Evolutionary conservation across 306 rosid genomes (phyloP).

Genomic region (Malus fusca): DNA sequence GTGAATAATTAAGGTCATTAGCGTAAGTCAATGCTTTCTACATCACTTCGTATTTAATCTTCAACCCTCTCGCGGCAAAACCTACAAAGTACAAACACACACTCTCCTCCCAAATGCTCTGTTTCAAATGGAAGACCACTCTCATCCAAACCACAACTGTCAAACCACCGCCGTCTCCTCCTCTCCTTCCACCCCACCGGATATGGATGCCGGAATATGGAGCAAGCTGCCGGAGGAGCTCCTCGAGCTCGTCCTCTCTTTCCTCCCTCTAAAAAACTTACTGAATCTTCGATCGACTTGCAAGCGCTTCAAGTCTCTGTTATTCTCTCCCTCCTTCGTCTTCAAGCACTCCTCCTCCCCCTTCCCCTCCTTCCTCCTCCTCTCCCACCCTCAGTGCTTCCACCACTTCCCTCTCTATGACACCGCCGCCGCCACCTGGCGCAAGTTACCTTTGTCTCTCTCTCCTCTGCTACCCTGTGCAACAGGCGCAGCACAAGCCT

Average conservation of each 20-base stretch:
- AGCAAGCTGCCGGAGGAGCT: slow-evolving; percentile 61
- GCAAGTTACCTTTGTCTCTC: slow-evolving; percentile 37
- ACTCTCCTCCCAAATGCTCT: background rate
- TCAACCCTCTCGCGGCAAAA: too few relatives aligned
- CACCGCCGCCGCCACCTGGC: slow-evolving; percentile 50
- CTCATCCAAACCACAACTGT: background rate
- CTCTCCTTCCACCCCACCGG: slow-evolving; percentile 3
- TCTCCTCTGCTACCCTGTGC: slow-evolving; percentile 30
- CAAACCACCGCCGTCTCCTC: background rate
- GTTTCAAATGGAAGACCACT: background rate
- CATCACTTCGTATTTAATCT: background rate
- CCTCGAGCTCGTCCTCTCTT: slow-evolving; percentile 58
- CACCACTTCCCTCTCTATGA: slow-evolving; percentile 61
- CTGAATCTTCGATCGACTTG: slow-evolving; percentile 72
- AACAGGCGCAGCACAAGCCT: slow-evolving; percentile 19
- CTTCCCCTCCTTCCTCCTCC: slow-evolving; percentile 68
- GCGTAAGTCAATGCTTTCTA: background rate
- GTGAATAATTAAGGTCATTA: too few relatives aligned
- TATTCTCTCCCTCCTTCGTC: slow-evolving; percentile 61
- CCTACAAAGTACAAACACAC: too few relatives aligned
- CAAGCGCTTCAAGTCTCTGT: slow-evolving; percentile 56
- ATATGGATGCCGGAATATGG: slow-evolving; percentile 82
- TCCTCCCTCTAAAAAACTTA: slow-evolving; percentile 59
- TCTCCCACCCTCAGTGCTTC: slow-evolving; percentile 71
- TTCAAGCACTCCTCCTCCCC: slow-evolving; percentile 48